Evolutionary conservation across 768 basidiomycete genomes (phyloP).

Genomic region (Termitomyces sp.): DNA sequence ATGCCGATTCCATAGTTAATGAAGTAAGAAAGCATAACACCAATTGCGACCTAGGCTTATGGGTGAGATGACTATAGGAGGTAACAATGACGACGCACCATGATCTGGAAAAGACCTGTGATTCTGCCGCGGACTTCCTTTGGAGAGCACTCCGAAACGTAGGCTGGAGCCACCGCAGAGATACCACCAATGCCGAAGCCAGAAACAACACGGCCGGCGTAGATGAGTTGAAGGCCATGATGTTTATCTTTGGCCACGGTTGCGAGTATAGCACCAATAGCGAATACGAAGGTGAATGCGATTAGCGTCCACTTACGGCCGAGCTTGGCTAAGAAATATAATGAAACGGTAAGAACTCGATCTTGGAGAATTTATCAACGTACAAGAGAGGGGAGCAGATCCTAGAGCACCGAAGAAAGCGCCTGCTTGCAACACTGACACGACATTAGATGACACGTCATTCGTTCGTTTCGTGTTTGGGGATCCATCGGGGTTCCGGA

Average conservation of each 20-base stretch:
- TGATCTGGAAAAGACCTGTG: constrained; percentile 84
- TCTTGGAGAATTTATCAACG: constrained; percentile 14
- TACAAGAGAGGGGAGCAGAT: constrained; percentile 68
- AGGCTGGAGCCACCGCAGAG: constrained; percentile 80
- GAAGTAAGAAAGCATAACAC: constrained; percentile 85
- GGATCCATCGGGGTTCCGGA: constrained; percentile 41
- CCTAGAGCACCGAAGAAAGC: constrained; percentile 86
- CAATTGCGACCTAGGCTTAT: constrained; percentile 53
- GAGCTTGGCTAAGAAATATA: constrained; percentile 41
- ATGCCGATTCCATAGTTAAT: constrained; percentile 65
- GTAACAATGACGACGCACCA: constrained; percentile 36
- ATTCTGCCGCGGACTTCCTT: constrained; percentile 85
- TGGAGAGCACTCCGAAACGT: constrained; percentile 83
- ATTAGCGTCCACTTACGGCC: constrained; percentile 68
- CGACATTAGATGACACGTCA: constrained; percentile 75
- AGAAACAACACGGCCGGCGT: constrained; percentile 75
- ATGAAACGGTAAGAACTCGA: background rate
- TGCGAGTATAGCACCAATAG: constrained; percentile 70
- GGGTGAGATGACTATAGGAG: background rate
- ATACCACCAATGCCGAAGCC: constrained; percentile 83
- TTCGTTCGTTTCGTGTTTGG: constrained; percentile 35
- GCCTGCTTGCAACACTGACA: constrained; percentile 83
- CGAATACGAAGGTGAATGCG: constrained; percentile 59
- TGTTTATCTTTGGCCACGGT: constrained; percentile 54
- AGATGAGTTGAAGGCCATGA: constrained; percentile 65